Percentiles rank a stretch among this genome's conserved stretches.
Evolutionary conservation across 2,329 filamentous ascomycete species (phyloP).

Genomic region (Monosporascus sp.): DNA sequence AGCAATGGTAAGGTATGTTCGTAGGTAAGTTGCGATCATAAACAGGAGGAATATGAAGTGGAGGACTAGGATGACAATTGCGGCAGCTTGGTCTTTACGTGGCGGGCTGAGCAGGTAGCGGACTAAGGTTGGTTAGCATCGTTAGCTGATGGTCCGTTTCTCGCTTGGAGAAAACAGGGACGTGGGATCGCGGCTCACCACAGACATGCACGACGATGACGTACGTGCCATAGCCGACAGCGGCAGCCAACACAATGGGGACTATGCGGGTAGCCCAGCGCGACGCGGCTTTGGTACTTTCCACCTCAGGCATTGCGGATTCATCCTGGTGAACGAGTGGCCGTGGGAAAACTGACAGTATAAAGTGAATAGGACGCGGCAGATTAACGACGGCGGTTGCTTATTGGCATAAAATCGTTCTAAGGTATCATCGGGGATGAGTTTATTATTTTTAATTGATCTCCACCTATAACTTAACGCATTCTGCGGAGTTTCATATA

Average conservation of each 20-base stretch:
- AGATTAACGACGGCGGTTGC: too few species aligned
- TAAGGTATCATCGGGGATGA: too few species aligned
- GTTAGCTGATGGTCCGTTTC: constrained; percentile 1
- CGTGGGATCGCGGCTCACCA: constrained; percentile 42
- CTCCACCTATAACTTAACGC: too few species aligned
- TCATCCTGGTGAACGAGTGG: constrained; percentile 15
- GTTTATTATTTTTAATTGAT: too few species aligned
- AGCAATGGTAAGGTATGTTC: constrained; percentile 63
- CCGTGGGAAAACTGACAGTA: background rate
- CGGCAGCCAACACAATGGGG: constrained; percentile 61
- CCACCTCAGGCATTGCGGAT: constrained; percentile 25
- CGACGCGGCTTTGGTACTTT: constrained; percentile 41
- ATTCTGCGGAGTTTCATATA: too few species aligned
- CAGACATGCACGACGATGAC: constrained; percentile 63
- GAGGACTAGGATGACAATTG: constrained; percentile 64
- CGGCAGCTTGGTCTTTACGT: constrained; percentile 53
- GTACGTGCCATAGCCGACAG: constrained; percentile 67
- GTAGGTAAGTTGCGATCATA: constrained; percentile 62
- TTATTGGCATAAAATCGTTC: too few species aligned
- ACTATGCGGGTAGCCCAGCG: constrained; percentile 60
- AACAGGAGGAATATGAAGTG: constrained; percentile 69
- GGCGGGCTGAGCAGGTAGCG: constrained; percentile 58
- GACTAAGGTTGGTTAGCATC: constrained; percentile 41
- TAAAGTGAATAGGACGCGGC: too few species aligned
- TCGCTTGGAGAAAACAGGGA: background rate